Evolutionary conservation across 768 basidiomycete species (phyloP).

Genomic region (Mrakia frigida): DNA sequence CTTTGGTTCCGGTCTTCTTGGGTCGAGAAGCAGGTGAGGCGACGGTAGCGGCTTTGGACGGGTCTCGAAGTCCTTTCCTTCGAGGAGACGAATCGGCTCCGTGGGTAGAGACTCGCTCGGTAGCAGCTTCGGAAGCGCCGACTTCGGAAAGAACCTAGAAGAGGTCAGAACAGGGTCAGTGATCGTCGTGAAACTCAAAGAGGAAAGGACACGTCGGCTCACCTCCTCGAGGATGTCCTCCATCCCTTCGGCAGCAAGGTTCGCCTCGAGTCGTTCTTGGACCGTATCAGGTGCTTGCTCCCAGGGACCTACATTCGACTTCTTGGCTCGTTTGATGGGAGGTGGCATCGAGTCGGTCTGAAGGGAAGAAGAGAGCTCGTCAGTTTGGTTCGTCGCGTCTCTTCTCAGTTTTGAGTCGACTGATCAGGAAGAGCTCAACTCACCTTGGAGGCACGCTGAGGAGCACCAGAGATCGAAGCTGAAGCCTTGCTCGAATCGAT

Average conservation of each 20-base stretch:
- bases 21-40: not conserved
- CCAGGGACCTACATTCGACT: not conserved
- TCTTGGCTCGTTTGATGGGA: not conserved
- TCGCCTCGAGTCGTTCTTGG: not conserved
- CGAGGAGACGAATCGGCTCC: not conserved
- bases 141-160: not conserved
- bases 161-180: not conserved
- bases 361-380: not conserved
- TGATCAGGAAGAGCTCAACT: too few species aligned
- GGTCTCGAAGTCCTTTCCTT: not conserved
- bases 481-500: too few species aligned
- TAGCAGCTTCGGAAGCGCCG: not conserved
- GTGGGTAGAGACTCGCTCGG: not conserved
- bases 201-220: not conserved
- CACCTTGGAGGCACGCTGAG: too few species aligned
- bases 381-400: not conserved
- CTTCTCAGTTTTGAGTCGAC: too few species aligned
- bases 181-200: not conserved
- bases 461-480: too few species aligned
- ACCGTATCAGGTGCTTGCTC: not conserved
- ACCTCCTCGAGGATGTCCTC: not conserved
- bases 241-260: not conserved
- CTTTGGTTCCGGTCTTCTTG: not conserved
- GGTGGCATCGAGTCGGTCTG: not conserved
- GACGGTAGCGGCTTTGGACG: not conserved